Conservation (phyloP, 768 basidiomycete species). For the Leccinum rimulosum region DNA sequence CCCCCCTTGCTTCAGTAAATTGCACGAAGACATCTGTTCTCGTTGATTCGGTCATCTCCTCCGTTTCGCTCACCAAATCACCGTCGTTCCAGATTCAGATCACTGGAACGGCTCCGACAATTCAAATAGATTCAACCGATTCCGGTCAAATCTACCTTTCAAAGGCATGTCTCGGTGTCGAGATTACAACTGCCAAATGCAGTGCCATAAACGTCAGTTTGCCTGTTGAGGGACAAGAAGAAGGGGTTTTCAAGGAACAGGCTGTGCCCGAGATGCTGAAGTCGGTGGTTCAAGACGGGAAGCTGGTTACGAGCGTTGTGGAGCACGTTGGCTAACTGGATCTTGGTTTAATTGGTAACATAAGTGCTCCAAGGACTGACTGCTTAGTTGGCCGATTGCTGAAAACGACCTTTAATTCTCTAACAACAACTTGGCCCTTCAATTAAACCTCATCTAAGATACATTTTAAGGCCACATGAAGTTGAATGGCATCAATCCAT, state of each 20-base stretch:
- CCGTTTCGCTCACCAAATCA: conserved; percentile 83
- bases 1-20: conserved; percentile 54
- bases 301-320: conserved; percentile 83
- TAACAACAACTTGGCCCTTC: too few species aligned
- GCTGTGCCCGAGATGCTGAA: conserved; percentile 95
- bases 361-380: neutral
- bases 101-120: conserved; percentile 84
- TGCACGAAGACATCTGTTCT: conserved; percentile 86
- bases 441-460: too few species aligned
- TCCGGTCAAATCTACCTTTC: conserved; percentile 94
- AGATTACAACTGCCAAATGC: conserved; percentile 94
- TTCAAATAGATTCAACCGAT: conserved; percentile 93
- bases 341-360: neutral
- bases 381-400: too few species aligned
- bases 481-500: too few species aligned
- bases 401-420: too few species aligned
- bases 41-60: conserved; percentile 90
- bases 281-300: conserved; percentile 77
- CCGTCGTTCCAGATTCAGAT: conserved; percentile 94
- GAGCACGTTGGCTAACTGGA: conserved; percentile 67
- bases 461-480: too few species aligned
- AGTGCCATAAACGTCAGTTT: conserved; percentile 88
- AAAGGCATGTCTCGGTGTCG: conserved; percentile 70
- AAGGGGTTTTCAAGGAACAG: conserved; percentile 87
- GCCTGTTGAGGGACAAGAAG: conserved; percentile 84